These are phyloP conservation scores for Kalanchoe fedtschenkoi DNA, from an alignment of 164 flowering plant genomes.

Conservation along the genomic window DNA sequence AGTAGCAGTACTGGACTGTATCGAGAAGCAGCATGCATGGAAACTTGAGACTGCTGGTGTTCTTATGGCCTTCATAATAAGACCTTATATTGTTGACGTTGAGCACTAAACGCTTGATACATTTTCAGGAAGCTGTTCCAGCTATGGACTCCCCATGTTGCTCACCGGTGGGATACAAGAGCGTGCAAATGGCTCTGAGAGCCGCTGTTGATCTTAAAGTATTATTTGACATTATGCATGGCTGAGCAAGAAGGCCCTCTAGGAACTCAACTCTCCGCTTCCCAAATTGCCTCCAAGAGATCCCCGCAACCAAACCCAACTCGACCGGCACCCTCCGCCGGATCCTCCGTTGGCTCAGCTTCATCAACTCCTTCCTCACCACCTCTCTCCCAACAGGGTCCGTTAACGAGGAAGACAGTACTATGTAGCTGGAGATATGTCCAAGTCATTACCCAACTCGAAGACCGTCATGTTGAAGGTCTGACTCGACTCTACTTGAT, in stretches of 20 bases:
- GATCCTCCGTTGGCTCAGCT: constrained; percentile 1
- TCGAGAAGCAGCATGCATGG: no score
- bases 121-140: no score
- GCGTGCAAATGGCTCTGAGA: not conserved
- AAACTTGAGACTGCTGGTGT: no score
- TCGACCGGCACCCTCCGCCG: not conserved
- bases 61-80: no score
- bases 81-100: no score
- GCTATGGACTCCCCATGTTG: no score
- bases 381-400: not conserved
- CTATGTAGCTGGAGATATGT: not conserved
- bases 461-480: not conserved
- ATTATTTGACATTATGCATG: not conserved
- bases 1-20: no score
- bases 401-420: not conserved
- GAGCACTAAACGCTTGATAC: not conserved
- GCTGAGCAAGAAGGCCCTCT: not conserved
- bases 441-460: not conserved
- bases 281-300: not conserved
- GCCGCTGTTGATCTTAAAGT: not conserved
- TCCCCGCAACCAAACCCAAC: not conserved
- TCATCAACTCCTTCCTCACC: not conserved
- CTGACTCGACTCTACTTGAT: no score
- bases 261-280: not conserved
- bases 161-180: no score